These are phyloP conservation scores for Xylaria grammica DNA, from an alignment of 495 filamentous ascomycete species.

Conservation along the genomic window DNA sequence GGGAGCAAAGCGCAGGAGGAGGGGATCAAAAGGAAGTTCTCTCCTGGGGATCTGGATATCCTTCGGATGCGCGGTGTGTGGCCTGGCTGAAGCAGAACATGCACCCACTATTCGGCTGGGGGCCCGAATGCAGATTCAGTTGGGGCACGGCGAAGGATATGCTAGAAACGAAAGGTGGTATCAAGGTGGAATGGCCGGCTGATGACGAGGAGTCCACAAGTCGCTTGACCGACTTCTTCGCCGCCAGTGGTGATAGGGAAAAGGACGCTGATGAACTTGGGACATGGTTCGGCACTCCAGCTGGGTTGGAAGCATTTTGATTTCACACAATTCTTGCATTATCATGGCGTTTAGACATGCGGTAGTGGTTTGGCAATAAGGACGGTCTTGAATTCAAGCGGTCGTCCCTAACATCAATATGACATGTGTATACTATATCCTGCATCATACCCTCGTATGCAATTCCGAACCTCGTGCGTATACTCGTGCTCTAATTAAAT, in stretches of 20 bases:
- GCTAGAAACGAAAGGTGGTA: slow-evolving; percentile 68
- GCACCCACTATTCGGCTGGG: slow-evolving; percentile 96
- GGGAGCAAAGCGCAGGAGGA: slow-evolving; percentile 13
- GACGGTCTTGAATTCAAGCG: slow-evolving; percentile 19
- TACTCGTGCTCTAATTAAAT: slow-evolving; percentile 35
- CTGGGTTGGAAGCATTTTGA: slow-evolving; percentile 64
- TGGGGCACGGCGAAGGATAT: slow-evolving; percentile 96
- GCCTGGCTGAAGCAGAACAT: slow-evolving; percentile 83
- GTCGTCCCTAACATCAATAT: slow-evolving; percentile 19
- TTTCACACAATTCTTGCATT: slow-evolving; percentile 25
- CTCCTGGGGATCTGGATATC: slow-evolving; percentile 91
- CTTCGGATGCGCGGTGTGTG: slow-evolving; percentile 81
- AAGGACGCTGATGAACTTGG: slow-evolving; percentile 60
- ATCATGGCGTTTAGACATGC: slow-evolving; percentile 27
- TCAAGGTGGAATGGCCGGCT: slow-evolving; percentile 82
- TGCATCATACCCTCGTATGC: slow-evolving; percentile 40
- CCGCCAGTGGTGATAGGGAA: slow-evolving; percentile 38
- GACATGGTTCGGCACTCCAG: slow-evolving; percentile 67
- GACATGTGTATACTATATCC: slow-evolving; percentile 35
- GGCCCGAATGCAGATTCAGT: slow-evolving; percentile 86
- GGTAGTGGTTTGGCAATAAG: slow-evolving; percentile 11
- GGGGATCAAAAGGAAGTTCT: slow-evolving; percentile 34
- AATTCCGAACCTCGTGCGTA: slow-evolving; percentile 38
- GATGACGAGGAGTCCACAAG: slow-evolving; percentile 69
- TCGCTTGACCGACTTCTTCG: slow-evolving; percentile 77